Evolutionary conservation across 2,329 filamentous ascomycete species (phyloP).

Genomic region (Aureobasidium sp.): DNA sequence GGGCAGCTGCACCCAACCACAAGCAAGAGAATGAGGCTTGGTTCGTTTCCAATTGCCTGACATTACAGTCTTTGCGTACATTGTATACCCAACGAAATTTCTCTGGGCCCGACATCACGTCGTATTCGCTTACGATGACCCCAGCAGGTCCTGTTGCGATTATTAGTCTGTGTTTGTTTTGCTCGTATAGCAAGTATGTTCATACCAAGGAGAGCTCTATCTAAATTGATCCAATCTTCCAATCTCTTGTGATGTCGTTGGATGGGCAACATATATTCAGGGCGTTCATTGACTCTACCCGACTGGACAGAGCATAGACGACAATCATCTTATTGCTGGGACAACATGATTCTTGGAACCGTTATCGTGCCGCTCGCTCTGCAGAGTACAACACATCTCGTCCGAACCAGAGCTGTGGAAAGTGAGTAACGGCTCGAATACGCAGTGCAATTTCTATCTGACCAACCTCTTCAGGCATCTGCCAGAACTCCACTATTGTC

Average conservation of each 20-base stretch:
- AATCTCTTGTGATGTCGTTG: slow-evolving; percentile 6
- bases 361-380: background rate
- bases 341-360: slow-evolving; percentile 12
- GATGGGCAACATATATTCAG: slow-evolving; percentile 20
- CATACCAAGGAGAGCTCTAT: slow-evolving; percentile 1
- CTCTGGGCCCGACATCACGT: background rate
- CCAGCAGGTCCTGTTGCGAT: background rate
- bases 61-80: background rate
- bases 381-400: background rate
- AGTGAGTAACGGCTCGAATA: background rate
- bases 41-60: background rate
- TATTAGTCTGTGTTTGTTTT: slow-evolving; percentile 11
- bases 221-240: background rate
- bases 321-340: background rate
- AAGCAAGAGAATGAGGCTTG: background rate
- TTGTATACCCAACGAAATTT: background rate
- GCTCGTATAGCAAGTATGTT: background rate
- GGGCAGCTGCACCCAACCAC: background rate
- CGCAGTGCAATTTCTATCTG: background rate
- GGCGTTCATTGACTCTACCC: slow-evolving; percentile 7
- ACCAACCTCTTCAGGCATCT: background rate
- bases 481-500: background rate
- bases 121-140: background rate
- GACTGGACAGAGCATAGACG: background rate
- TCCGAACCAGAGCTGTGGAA: background rate